Evolutionary conservation across 208 protist species (phyloP), one percentile per base, ranked within the genome.

Genomic region (Leishmania braziliensis): DNA sequence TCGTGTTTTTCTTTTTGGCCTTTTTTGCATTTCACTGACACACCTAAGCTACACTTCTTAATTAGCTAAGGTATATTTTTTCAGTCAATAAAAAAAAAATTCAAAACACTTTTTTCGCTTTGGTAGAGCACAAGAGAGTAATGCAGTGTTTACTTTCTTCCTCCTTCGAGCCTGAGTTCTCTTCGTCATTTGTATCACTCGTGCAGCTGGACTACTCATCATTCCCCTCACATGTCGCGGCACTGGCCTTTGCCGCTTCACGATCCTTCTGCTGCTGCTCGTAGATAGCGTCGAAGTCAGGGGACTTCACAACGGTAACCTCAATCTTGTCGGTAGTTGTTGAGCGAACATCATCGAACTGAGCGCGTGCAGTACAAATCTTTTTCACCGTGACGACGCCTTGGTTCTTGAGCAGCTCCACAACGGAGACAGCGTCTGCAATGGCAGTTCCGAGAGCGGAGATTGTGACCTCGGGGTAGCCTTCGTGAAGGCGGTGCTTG

Each of bases 361-460:
- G 89, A 46, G 91, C 89, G 43, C 92, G 94, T 26, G 92, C 93
- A 23, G 94, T 97, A 71, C 84, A 85, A 80, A 97, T 97, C 83
- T 90, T 93, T 82, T 92, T 97, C 58, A 97, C 89, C 69, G 84
- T 74, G 39, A 96, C 89, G 51, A 97, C 86, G 46, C 90, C 91
- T 84, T 97, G 92, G 80, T 94, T 96, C 88, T 94, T 96, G 26
- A 97, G 89, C 23, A 97, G 89, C 84, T 97, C 94, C 20, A 88
- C 92, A 60, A 97, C 94, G 80, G 94, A 92, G 39, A 97, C 94
- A 69, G 94, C 94, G 81, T 96, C 92, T 16, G 94, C 88, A 75
- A 97, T 96, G 71, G 94, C 92, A 75, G 87, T 88, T 60, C 94
- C 94, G 66, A 97, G 89, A 56, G 89, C 94, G 68, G 94, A 96